Conservation (phyloP, 495 filamentous ascomycete genomes). For the Penicillium flavigenum region DNA sequence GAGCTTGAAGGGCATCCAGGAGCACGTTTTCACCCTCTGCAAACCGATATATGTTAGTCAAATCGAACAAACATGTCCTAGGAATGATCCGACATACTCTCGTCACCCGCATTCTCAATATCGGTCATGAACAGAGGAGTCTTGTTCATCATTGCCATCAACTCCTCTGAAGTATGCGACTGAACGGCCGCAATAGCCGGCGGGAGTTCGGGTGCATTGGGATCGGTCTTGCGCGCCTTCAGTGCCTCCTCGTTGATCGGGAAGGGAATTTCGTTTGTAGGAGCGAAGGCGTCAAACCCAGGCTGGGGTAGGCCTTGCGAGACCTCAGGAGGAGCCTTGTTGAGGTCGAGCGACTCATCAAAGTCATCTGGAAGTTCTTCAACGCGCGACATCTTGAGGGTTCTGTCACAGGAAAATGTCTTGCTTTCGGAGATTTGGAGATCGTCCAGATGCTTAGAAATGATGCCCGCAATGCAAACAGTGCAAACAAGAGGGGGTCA, state of each 20-base stretch:
- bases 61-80: conserved; percentile 4
- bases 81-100: conserved; percentile 39
- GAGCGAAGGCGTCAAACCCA: conserved; percentile 28
- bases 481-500: conserved; percentile 40
- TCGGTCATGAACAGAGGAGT: conserved; percentile 94
- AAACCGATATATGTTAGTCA: conserved; percentile 2
- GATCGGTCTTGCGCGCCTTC: conserved; percentile 35
- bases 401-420: background rate
- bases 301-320: conserved; percentile 22
- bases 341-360: conserved; percentile 46
- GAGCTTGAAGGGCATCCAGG: conserved; percentile 80
- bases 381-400: conserved; percentile 38
- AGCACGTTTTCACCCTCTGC: conserved; percentile 65
- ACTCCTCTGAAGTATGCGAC: conserved; percentile 66
- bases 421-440: conserved; percentile 11
- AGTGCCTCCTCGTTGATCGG: conserved; percentile 43
- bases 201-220: conserved; percentile 48
- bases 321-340: conserved; percentile 22
- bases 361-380: conserved; percentile 55
- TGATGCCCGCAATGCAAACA: conserved; percentile 31
- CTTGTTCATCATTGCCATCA: conserved; percentile 72
- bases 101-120: conserved; percentile 66
- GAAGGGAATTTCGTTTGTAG: conserved; percentile 41
- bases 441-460: conserved; percentile 15
- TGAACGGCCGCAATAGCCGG: conserved; percentile 57